These are phyloP conservation scores for Nicotiana rustica DNA, from an alignment of 305 asterid species.

Conservation along the genomic window DNA sequence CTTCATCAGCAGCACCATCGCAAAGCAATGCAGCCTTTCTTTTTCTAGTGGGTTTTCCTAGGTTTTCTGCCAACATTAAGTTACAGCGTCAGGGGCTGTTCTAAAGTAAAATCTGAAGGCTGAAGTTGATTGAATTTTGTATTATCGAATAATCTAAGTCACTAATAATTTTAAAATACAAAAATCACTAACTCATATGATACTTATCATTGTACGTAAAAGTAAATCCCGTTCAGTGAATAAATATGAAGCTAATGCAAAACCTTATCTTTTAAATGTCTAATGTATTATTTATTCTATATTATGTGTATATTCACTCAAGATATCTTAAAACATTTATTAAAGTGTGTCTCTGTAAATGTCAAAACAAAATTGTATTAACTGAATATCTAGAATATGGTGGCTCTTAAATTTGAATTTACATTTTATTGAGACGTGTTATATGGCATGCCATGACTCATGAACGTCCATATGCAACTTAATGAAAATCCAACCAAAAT, in stretches of 20 bases:
- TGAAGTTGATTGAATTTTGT: not conserved
- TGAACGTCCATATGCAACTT: not conserved
- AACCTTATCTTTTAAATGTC: not conserved
- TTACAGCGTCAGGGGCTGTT: slow-evolving; percentile 5
- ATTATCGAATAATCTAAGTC: not conserved
- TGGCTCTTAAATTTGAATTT: slow-evolving; percentile 2
- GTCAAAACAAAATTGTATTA: not conserved
- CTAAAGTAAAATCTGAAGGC: not conserved
- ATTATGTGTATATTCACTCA: not conserved
- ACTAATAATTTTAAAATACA: slow-evolving; percentile 26
- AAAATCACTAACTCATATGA: not conserved
- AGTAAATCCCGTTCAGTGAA: slow-evolving; percentile 4
- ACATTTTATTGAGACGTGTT: slow-evolving; percentile 1
- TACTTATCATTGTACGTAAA: not conserved
- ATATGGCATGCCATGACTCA: slow-evolving; percentile 22
- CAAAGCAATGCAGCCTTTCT: slow-evolving; percentile 45
- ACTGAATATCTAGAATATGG: not conserved
- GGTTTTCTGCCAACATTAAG: slow-evolving; percentile 33
- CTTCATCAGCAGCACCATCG: slow-evolving; percentile 49
- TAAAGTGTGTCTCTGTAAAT: not conserved
- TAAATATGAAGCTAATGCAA: not conserved
- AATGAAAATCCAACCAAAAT: slow-evolving; percentile 7
- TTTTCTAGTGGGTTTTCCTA: slow-evolving; percentile 49
- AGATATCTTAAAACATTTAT: slow-evolving; percentile 13
- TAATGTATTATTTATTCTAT: not conserved